Base-by-base conservation (phyloP, 495 filamentous ascomycete genomes). In the Patellaria atrata region DNA sequence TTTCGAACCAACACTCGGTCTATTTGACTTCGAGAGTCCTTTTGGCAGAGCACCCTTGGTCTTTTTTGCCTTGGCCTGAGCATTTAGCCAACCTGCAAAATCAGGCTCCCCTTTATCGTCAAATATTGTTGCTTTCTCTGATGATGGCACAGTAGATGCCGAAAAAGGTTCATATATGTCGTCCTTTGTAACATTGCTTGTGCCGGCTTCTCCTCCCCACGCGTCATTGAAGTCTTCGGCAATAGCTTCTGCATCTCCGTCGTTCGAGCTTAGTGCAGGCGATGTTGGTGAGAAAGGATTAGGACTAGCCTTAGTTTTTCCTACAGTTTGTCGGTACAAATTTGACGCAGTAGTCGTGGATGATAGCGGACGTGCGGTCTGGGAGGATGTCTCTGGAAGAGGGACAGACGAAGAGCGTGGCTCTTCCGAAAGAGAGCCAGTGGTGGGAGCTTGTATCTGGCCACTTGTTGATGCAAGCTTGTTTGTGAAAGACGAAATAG, bases 401-500 rank as follows among this genome's bases (percentile, higher is more conserved):
- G 45, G 41, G 8, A 41, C 50, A n/a, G 42, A 56, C 22, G 37
- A 43, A 16, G 42, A 44, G 24, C 41, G 50, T 38, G 19, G 44
- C 27, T 39, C 41, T 33, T 37, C 38, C 43, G 57, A 52, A 5
- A n/a, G 10, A 21, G 37, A 47, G 21, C 44, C 44, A 27, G 50
- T 54, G n/a, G 54, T 40, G 21, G 57, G 61, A 8, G 70, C 49
- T 44, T 84, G 67, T 29, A 97, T 94, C 28, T 92, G 78, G 12
- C 89, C 89, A 18, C 74, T 77, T 2, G 83, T 82, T 2, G 82
- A 56, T 9, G 79, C 71, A 18, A 97, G 52, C 48, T 91, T 94
- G 56, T 94, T 94, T 3, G 89, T 94, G 56, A 97, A 94, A n/a
- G 82, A 92, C 2, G 89, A 94, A 28, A 97, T 93, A 0, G 89